Base-by-base conservation (phyloP, 345 rosid species). In the Eucalyptus marginata region DNA sequence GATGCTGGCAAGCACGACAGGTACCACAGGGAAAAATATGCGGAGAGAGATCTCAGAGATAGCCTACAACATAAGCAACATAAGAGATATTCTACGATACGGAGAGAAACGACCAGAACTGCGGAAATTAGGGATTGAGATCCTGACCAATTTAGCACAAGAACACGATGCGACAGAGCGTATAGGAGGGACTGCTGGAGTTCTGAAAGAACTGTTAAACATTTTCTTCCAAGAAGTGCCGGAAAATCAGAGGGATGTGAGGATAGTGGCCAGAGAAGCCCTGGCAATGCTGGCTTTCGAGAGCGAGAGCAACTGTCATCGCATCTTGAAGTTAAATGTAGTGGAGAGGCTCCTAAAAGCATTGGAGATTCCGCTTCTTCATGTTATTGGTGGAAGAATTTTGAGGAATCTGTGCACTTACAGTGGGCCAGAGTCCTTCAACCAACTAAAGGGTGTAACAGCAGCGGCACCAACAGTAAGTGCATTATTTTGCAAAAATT, bases 201-300 rank as follows among this genome's bases (percentile, higher is more conserved):
- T 97, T 88, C 92, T 97, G 14, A 95, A 93, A 92, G 97, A 95
- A 92, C 80, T 95, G 87, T 90, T 95, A 90, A 93, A 92, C 76
- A 93, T 97, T 88, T 95, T 97, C 91, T 94, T 95, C 88, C 44
- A 68, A 9, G 92, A 56, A 91, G 87, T 88, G 87, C 44, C 2
- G 0, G 80, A 86, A 49, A 89, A 91, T 0, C 91, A 90, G 62
- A 66, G 91, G 51, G 92, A 89, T 76, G 96, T 93, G 31, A 92
- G 94, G 86, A 91, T 89, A 22, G 97, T 94, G 12, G 96, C 98
- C 59, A 97, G 98, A 89, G 96, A 95, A 92, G 97, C 99, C 5
- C 92, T 97, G 62, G 96, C 95, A 22, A 94, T 96, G 96, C 89
- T 97, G 87, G 95, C 94, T 59, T 92, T 94, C 47, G 97, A 96